Percentiles rank a stretch among this genome's conserved stretches.
Conservation (phyloP, 2,329 filamentous ascomycete genomes). For the Stagonosporopsis chrysanthemi region DNA sequence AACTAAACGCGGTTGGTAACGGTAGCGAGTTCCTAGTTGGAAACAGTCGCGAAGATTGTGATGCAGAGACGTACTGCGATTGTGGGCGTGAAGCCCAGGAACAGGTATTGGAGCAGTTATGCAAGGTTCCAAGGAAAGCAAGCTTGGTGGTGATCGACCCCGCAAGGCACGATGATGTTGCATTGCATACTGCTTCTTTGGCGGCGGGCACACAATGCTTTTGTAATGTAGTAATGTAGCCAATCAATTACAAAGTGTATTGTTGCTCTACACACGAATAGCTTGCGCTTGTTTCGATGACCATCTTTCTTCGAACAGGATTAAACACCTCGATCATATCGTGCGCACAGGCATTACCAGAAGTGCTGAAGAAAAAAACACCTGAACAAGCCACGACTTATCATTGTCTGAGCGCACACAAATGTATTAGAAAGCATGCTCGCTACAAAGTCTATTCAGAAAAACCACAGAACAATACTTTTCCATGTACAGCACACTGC, state of each 20-base stretch:
- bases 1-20: slow-evolving; percentile 21
- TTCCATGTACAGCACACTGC: slow-evolving; percentile 3
- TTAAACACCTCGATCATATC: no score
- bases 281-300: no score
- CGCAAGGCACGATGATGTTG: slow-evolving; percentile 11
- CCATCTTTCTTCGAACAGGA: no score
- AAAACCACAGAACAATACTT: background rate
- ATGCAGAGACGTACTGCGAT: background rate
- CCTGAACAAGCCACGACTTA: background rate
- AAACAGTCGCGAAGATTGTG: slow-evolving; percentile 32
- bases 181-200: slow-evolving; percentile 13
- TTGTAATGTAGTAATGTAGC: background rate
- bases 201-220: background rate
- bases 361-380: no score
- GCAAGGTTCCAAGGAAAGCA: background rate
- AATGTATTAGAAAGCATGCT: slow-evolving; percentile 3
- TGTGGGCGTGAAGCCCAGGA: background rate
- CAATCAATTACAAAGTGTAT: no score
- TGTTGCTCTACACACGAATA: no score
- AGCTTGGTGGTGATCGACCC: slow-evolving; percentile 10
- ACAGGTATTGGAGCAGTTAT: background rate
- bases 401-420: background rate
- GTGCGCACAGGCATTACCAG: no score
- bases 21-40: slow-evolving; percentile 18
- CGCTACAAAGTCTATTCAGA: slow-evolving; percentile 13